Conservation (phyloP, 2,329 filamentous ascomycete species). For the Magnaporthiopsis poae region DNA sequence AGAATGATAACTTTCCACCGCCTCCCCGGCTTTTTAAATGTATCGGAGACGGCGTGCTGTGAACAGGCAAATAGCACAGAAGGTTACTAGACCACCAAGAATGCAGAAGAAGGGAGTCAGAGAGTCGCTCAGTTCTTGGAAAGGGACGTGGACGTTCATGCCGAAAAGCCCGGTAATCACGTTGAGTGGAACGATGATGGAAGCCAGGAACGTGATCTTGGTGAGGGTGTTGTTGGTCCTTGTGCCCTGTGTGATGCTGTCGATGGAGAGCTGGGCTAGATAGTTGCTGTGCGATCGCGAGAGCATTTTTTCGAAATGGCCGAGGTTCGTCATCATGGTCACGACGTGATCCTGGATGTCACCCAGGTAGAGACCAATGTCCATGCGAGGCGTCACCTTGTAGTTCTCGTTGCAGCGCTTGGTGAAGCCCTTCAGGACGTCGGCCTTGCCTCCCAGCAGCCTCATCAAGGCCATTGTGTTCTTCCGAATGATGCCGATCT, state of each 20-base stretch:
- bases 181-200: constrained; percentile 92
- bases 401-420: constrained; percentile 98
- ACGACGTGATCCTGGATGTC: constrained; percentile 99
- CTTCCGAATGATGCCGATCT: constrained; percentile 84
- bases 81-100: constrained; percentile 35
- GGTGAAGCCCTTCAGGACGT: constrained; percentile 92
- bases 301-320: constrained; percentile 95
- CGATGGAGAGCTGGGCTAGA: constrained; percentile 84
- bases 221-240: constrained; percentile 79
- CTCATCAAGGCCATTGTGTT: constrained; percentile 90
- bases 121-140: constrained; percentile 34
- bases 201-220: constrained; percentile 90
- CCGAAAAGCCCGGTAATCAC: constrained; percentile 79
- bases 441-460: constrained; percentile 90
- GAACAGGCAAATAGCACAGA: background rate
- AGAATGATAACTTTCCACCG: background rate
- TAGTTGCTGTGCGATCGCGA: constrained; percentile 92
- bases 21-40: background rate
- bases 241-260: constrained; percentile 80
- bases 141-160: constrained; percentile 76
- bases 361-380: constrained; percentile 90
- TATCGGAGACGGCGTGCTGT: background rate
- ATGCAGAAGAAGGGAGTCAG: constrained; percentile 48
- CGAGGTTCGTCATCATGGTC: constrained; percentile 94
- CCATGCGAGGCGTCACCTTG: constrained; percentile 85